Evolutionary conservation across 495 filamentous ascomycete species (phyloP), one percentile per base, ranked within the genome.

Genomic region (Chaetomium cochliodes): DNA sequence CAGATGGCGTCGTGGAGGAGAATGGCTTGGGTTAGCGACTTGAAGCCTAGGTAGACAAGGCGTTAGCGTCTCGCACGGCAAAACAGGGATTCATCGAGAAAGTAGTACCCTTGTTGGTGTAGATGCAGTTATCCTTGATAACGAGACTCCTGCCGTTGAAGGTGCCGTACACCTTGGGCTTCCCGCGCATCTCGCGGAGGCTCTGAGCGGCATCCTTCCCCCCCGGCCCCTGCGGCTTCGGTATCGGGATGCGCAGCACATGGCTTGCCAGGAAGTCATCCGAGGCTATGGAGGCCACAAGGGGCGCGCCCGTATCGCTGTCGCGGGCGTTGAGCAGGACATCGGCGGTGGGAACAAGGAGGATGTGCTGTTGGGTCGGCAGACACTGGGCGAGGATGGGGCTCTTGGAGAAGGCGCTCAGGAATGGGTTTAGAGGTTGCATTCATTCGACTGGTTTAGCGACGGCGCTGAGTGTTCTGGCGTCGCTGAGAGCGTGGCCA

Each of bases 371-470:
- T 76, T 94, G 89, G 63, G 92, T 85, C 54, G 93, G 94, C 71
- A 88, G 85, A 83, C 96, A 98, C 87, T 97, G 96, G 74, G 90
- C 81, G 62, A 91, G 92, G 70, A 97, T 85, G 74, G 90, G 85
- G 84, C 91, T 97, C 81, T 92, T 90, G 85, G 97, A 96, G 89
- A 98, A 97, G 81, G 96, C 91, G 82, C 90, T 88, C 73, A 99
- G 85, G 78, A 96, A 97, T 74, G 96, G 94, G 79, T 98, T 99
- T 88, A 98, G 87, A 81, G 94, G 92, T 88, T 93, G 93, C 93
- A 98, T 97, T 91, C 93, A 77, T 70, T 75, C 74, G 67, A 72
- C 70, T 68, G 63, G 69, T 46, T 60, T 46, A 65, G 67, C 65
- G 60, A 61, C 67, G 65, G 65, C 62, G 64, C 66, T 66, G 60